These are phyloP conservation scores for Lotmaria passim DNA, from an alignment of 208 protist genomes.

Conservation along the genomic window DNA sequence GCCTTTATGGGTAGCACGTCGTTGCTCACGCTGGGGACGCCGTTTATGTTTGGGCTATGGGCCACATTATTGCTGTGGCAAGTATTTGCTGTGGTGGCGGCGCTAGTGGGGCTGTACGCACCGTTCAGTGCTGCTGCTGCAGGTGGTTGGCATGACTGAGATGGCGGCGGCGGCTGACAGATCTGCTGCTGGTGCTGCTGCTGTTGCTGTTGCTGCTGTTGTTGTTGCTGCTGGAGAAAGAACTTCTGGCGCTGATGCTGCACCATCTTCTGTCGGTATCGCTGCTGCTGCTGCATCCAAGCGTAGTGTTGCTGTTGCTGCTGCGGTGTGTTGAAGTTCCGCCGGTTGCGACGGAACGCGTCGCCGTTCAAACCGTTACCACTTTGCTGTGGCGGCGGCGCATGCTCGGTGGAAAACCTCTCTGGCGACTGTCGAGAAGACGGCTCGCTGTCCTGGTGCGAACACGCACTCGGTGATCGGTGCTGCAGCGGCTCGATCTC, in stretches of 20 bases:
- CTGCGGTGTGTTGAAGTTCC: background rate
- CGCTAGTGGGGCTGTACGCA: no score
- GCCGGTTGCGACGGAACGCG: background rate
- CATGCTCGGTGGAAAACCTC: background rate
- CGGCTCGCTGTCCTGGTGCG: background rate
- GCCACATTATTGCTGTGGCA: background rate
- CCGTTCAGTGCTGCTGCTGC: background rate
- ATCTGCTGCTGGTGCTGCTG: background rate
- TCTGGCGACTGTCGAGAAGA: background rate
- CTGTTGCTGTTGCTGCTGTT: background rate
- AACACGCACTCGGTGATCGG: background rate
- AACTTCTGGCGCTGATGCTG: conserved; percentile 5
- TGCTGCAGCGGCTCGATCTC: background rate
- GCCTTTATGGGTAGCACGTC: background rate
- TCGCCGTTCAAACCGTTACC: background rate
- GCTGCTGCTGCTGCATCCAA: background rate
- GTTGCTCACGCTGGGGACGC: background rate
- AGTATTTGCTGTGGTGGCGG: no score
- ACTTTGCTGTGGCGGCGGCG: background rate
- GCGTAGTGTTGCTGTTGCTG: background rate
- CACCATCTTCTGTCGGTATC: conserved; percentile 5
- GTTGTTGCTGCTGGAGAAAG: background rate
- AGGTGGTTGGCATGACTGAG: background rate
- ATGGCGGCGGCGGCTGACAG: background rate
- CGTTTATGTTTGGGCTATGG: background rate